Evolutionary conservation across 306 rosid genomes (phyloP).

Genomic region (Hippophae rhamnoides): DNA sequence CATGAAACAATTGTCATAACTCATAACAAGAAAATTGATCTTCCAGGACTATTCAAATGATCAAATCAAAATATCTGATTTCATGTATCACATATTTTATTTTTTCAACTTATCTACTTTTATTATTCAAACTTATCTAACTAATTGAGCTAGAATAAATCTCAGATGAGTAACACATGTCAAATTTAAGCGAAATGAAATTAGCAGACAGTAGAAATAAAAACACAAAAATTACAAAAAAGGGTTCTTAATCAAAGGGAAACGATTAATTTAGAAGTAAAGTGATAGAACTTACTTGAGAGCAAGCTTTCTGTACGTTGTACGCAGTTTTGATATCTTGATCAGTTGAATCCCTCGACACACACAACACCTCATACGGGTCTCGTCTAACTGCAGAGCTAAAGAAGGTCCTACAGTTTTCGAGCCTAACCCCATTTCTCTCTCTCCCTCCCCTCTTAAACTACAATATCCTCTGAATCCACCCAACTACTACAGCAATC

Average conservation of each 20-base stretch:
- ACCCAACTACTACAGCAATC: conserved; percentile 15
- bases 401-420: conserved; percentile 69
- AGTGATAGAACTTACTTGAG: conserved; percentile 49
- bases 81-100: no score
- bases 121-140: no score
- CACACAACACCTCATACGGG: conserved; percentile 78
- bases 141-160: no score
- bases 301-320: conserved; percentile 64
- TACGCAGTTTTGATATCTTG: conserved; percentile 89
- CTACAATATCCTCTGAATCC: conserved; percentile 13
- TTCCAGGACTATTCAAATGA: no score
- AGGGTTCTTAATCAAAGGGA: background rate
- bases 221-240: background rate
- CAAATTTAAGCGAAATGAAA: no score
- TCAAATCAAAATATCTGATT: no score
- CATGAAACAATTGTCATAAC: no score
- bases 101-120: no score
- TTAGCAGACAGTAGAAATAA: no score
- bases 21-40: no score
- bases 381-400: conserved; percentile 69
- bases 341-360: conserved; percentile 66
- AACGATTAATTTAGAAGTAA: background rate
- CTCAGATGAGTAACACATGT: no score
- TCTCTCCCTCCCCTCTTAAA: conserved; percentile 2
- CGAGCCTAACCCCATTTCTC: conserved; percentile 47